These are phyloP conservation scores for Cornus controversa DNA, from an alignment of 148 eudicot genomes.

Conservation along the genomic window DNA sequence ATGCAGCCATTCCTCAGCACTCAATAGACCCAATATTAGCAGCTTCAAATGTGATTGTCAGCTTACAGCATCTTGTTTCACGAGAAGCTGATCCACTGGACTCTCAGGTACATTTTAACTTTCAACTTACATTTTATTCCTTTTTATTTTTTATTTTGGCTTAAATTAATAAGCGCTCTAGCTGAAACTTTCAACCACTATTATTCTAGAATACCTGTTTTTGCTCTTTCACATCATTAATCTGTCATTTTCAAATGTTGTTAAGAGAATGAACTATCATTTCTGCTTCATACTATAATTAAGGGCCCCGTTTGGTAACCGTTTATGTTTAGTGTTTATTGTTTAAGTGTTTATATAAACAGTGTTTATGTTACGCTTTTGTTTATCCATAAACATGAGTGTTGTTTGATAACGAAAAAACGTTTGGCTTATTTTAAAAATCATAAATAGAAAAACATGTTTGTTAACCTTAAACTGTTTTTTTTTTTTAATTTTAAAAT, in stretches of 20 bases:
- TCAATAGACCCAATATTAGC: conserved; percentile 65
- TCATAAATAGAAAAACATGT: no score
- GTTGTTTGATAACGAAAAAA: no score
- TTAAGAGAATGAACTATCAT: neutral
- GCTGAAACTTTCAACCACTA: neutral
- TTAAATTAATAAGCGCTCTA: neutral
- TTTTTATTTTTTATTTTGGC: neutral
- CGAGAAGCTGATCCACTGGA: conserved; percentile 82
- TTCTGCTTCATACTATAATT: neutral
- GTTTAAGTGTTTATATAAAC: no score
- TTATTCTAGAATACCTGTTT: neutral
- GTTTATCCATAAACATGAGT: no score
- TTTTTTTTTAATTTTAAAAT: no score
- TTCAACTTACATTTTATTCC: neutral
- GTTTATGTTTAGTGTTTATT: no score
- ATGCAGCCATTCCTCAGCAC: conserved; percentile 72
- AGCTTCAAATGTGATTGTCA: conserved; percentile 66
- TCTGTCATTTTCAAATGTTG: neutral
- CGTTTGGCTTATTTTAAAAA: no score
- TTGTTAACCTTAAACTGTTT: no score
- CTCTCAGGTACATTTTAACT: conserved; percentile 48
- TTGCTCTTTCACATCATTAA: neutral
- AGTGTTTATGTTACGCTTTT: no score
- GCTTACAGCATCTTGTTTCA: conserved; percentile 69
- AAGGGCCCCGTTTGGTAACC: no score